phyloP scores from a whole-genome alignment of 75 land plant genomes.

The Sequoiadendron giganteum region DNA sequence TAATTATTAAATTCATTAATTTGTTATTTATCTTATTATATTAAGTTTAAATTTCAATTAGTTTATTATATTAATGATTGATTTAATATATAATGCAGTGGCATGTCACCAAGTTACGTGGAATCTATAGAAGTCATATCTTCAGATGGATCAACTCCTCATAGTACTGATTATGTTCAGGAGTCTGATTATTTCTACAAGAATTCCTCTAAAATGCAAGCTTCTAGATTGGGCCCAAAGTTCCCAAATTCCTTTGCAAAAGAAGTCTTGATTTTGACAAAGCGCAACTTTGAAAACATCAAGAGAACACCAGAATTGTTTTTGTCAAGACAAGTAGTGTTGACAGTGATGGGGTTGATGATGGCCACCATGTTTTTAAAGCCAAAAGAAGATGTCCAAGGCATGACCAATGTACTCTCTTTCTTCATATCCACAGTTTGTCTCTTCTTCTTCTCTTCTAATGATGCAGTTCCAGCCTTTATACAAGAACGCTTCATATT shows the following conservation, averaged over 20 bases:
- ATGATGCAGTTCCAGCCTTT: slow-evolving; percentile 77
- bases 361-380: slow-evolving; percentile 70
- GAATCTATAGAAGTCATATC: slow-evolving; percentile 26
- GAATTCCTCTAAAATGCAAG: not conserved
- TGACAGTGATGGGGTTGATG: slow-evolving; percentile 61
- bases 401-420: slow-evolving; percentile 54
- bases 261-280: slow-evolving; percentile 49
- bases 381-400: slow-evolving; percentile 37
- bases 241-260: slow-evolving; percentile 48
- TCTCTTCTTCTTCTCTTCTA: slow-evolving; percentile 71
- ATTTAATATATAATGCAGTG: not conserved
- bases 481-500: slow-evolving; percentile 79
- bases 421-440: slow-evolving; percentile 75
- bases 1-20: too few species aligned
- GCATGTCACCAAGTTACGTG: slow-evolving; percentile 17
- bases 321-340: slow-evolving; percentile 55
- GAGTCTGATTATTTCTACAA: slow-evolving; percentile 36
- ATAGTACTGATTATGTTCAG: slow-evolving; percentile 32
- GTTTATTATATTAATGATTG: not conserved
- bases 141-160: slow-evolving; percentile 33
- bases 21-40: too few species aligned
- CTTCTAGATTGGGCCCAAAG: slow-evolving; percentile 28
- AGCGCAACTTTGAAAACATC: slow-evolving; percentile 66
- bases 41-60: too few species aligned
- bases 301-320: slow-evolving; percentile 75